Base-by-base conservation (phyloP, 2,329 filamentous ascomycete genomes). In the Fusarium xylarioides region DNA sequence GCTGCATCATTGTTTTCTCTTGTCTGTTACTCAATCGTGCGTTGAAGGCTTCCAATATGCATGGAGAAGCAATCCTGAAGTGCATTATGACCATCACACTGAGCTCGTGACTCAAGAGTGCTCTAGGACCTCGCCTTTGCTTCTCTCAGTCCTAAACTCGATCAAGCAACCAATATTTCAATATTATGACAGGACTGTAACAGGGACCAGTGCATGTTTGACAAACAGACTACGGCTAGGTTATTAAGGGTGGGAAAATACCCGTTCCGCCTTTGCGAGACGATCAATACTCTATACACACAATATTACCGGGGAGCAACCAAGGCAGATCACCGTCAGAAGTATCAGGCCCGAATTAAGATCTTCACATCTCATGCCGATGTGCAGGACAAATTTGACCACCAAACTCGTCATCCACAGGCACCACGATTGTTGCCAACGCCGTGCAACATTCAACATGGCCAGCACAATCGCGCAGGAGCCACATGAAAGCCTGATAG, bases 331-430 rank as follows among this genome's bases (percentile, higher is more conserved):
- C 35, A 23, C 30, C 47, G 35, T 54, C 34, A 43, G 37, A 30
- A 32, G 23, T 35, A 26, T 30, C 28, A 35, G 34, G 40, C 28
- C 50, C 50, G 63, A 71, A 71, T 73, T 71, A 42, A 19, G 66
- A 73, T 68, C 64, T 71, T 75, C 66, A 59, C 46, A 30, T 49
- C 40, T 68, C 23, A 68, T 59, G 42, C 37, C 50, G 57, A 72
- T 63, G 46, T 54, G 60, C 52, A 52, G 52, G 44, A 60, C 54
- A 68, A 76, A 61, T 72, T 68, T 72, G 65, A 57, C 26, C 37
- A 34, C 44, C 44, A 62, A 32, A 9, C 28, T 42, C 28, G 21
- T 30, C 38, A 49, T 37, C 38, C 30, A 44, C 46, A 18, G 16
- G 50, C 61, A 56, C 57, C 35, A 64, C 71, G 23, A 50, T 60